A percentile compares a stretch with the other conserved stretches of the same genome.
Evolutionary conservation across 352 stramenopile genomes (phyloP).

Genomic region (Globisporangium echinulatum): DNA sequence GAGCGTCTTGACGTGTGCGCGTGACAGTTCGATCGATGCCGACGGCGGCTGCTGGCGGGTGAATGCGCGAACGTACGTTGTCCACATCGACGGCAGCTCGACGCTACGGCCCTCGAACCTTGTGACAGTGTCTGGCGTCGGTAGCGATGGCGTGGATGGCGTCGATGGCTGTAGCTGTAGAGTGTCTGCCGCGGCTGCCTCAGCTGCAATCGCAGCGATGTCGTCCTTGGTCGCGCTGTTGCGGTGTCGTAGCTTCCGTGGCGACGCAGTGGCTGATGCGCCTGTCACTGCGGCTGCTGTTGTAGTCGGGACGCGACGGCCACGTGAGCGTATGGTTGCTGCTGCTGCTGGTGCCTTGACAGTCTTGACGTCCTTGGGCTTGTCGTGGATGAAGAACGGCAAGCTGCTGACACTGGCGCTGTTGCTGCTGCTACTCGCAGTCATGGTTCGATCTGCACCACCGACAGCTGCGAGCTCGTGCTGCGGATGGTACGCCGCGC

Average conservation of each 20-base stretch:
- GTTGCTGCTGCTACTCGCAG: background rate
- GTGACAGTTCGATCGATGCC: slow-evolving; percentile 13
- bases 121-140: too few species aligned
- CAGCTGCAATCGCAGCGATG: slow-evolving; percentile 7
- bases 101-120: background rate
- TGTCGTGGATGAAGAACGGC: slow-evolving; percentile 11
- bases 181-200: background rate
- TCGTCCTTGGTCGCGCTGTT: slow-evolving; percentile 15
- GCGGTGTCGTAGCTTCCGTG: slow-evolving; percentile 14
- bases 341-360: background rate
- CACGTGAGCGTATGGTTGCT: background rate
- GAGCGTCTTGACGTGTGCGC: slow-evolving; percentile 33
- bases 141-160: too few species aligned
- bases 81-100: slow-evolving; percentile 29
- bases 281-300: background rate
- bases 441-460: background rate
- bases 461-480: background rate
- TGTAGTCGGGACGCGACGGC: background rate
- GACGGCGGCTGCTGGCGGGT: slow-evolving; percentile 9
- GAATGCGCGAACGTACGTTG: slow-evolving; percentile 26
- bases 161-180: background rate
- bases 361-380: slow-evolving; percentile 9
- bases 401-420: background rate
- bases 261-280: background rate
- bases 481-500: slow-evolving; percentile 31